Base-by-base conservation (phyloP, 169 alveolate species). In the Cryptosporidium baileyi region DNA sequence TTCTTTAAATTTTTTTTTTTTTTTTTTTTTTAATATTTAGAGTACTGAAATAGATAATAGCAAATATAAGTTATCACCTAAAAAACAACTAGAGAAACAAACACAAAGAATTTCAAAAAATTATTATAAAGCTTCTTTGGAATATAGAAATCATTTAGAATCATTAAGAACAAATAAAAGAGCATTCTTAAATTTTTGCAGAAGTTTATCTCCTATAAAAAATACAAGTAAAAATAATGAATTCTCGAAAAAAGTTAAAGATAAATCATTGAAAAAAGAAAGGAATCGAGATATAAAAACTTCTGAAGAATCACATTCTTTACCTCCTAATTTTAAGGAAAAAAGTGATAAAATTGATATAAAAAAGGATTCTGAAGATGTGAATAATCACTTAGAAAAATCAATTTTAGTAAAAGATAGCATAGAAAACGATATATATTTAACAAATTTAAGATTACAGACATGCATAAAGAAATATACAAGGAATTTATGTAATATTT, bases 121-220 rank as follows among this genome's bases (percentile, higher is more conserved):
- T 40, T 28, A 57, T 43, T 34, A 57, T 17, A 57, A 54, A 6
- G 85, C 85, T 3, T 74, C 85, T 40, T 57, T 47, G 32, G 85
- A 74, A 28, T 74, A 74, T 36, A 74, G 85, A 24, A 19, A 54
- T 38, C 54, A 74, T 45, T 22, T 74, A 28, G 67, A 54, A 24
- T 54, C 65, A 8, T 36, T 74, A 34, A 74, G 85, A 41, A 40
- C 85, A 8, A 44, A 51, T 24, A 47, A 52, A 24, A 24, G n/a
- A 11, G 54, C 11, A 2, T 74, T 74, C 36, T 52, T 67, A 59
- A 54, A 61, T 34, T 41, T 74, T 2, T 74, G 85, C 22, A 51
- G 85, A 40, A 74, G 85, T 38, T 67, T 74, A 9, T 74, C 85
- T 7, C 85, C 85, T 3, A 13, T 41, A 15, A 54, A 22, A 54